These are phyloP conservation scores for Lumnitzera littorea DNA, from an alignment of 345 rosid genomes.

Conservation along the genomic window DNA sequence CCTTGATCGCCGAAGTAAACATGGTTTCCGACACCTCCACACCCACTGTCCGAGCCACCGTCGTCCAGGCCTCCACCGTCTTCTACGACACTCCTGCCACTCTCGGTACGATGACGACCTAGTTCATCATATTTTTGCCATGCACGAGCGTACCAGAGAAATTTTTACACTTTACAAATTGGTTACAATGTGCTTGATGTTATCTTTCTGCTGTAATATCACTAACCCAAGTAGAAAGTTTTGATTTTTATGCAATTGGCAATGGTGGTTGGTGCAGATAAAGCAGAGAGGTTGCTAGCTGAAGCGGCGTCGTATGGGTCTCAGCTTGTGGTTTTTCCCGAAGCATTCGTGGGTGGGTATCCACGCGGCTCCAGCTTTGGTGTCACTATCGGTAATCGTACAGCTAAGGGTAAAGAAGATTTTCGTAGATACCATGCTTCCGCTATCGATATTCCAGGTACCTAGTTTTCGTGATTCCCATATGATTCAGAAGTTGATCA, in stretches of 20 bases:
- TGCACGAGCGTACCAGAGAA: not conserved
- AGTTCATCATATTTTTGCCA: too few relatives aligned
- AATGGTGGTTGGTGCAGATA: constrained; percentile 29
- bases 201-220: not conserved
- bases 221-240: not conserved
- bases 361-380: constrained; percentile 89
- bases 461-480: not conserved
- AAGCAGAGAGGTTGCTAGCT: constrained; percentile 81
- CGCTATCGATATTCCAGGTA: constrained; percentile 89
- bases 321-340: constrained; percentile 88
- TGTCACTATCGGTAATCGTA: constrained; percentile 56
- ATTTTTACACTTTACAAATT: too few relatives aligned
- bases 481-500: not conserved
- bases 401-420: constrained; percentile 76
- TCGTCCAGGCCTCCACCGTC: constrained; percentile 86
- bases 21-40: constrained; percentile 62
- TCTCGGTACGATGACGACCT: constrained; percentile 30
- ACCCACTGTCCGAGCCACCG: constrained; percentile 67
- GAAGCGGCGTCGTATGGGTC: constrained; percentile 83
- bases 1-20: constrained; percentile 68
- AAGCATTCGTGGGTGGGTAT: constrained; percentile 89
- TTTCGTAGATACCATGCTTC: constrained; percentile 80
- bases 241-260: not conserved
- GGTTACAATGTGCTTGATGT: not conserved
- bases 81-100: constrained; percentile 92